Evolutionary conservation across 352 stramenopile species (phyloP), one percentile per base, ranked within the genome.

Genomic region (Globisporangium sylvaticum): DNA sequence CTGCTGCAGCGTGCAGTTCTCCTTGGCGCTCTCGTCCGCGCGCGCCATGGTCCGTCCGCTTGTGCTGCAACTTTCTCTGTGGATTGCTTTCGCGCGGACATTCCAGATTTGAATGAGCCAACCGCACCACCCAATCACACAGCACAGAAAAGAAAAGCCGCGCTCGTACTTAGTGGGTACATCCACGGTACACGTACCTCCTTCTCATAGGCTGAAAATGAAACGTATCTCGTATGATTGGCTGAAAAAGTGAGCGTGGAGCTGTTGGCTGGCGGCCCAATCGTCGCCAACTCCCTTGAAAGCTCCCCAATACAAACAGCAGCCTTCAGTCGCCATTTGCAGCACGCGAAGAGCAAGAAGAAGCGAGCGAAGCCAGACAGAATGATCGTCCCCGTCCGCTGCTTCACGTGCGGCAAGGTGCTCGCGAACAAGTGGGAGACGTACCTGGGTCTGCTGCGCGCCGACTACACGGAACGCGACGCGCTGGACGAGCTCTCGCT

Each of bases 351-450:
- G 42, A 64, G 58, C 14, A 48, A 60, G 18, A 32, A 46, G 27
- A 29, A 18, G 14, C n/a, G 18, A n/a, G 20, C 50, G 48, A 37
- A 60, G 59, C 58, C 4, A 10, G 22, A 8, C 46, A 79, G 58
- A 39, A 98, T 99, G 97, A 99, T 99, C 76, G 98, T 99, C 68
- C 98, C 97, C 25, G 98, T 99, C 71, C 93, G 97, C 72, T 99
- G 97, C 88, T 99, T 99, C 83, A 99, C 97, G 62, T 99, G 97
- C 82, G 97, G 97, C 71, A 99, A 99, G 83, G 95, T 99, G 74
- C 98, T 99, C 77, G 98, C 97, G 60, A 99, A 99, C 87, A 99
- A 99, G 86, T 99, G 97, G 96, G 97, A 99, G 81, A 98, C 95
- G 10, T 99, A 99, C 83, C 83, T 99, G 34, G 91, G 95, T 70